These are phyloP conservation scores for Neofusicoccum sp. DNA, from an alignment of 2,329 filamentous ascomycete species.

Conservation along the genomic window DNA sequence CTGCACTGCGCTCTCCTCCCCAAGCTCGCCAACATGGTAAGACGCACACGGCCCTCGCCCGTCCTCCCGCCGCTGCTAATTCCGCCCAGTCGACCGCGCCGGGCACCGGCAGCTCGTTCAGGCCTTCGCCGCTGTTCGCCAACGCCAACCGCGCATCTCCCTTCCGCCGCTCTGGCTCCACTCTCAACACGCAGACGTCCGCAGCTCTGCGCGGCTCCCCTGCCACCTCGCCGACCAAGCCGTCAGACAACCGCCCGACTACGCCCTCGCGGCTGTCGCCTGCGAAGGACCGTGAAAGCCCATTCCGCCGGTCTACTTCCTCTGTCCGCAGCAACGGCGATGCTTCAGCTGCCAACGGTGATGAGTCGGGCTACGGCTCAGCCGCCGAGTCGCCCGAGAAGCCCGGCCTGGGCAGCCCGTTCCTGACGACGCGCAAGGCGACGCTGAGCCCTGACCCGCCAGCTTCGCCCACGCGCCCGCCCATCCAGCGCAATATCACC, in stretches of 20 bases:
- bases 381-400: constrained; percentile 34
- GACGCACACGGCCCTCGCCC: background rate
- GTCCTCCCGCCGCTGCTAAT: background rate
- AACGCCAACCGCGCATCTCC: constrained; percentile 45
- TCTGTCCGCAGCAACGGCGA: constrained; percentile 30
- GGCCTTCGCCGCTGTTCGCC: constrained; percentile 48
- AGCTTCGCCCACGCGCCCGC: constrained; percentile 32
- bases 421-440: constrained; percentile 33
- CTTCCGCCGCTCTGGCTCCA: constrained; percentile 46
- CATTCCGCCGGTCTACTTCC: constrained; percentile 37
- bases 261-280: constrained; percentile 26
- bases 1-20: background rate
- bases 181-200: constrained; percentile 39
- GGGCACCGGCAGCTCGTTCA: constrained; percentile 34
- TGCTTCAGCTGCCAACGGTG: background rate
- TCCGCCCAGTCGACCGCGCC: constrained; percentile 20
- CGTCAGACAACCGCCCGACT: constrained; percentile 16
- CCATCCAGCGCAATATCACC: constrained; percentile 30
- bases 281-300: constrained; percentile 23
- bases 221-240: constrained; percentile 22
- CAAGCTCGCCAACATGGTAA: constrained; percentile 11
- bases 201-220: constrained; percentile 36
- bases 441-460: constrained; percentile 32
- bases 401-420: constrained; percentile 29
- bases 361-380: constrained; percentile 15